Conservation (phyloP, 352 stramenopile genomes). For the Phytophthora meadii region DNA sequence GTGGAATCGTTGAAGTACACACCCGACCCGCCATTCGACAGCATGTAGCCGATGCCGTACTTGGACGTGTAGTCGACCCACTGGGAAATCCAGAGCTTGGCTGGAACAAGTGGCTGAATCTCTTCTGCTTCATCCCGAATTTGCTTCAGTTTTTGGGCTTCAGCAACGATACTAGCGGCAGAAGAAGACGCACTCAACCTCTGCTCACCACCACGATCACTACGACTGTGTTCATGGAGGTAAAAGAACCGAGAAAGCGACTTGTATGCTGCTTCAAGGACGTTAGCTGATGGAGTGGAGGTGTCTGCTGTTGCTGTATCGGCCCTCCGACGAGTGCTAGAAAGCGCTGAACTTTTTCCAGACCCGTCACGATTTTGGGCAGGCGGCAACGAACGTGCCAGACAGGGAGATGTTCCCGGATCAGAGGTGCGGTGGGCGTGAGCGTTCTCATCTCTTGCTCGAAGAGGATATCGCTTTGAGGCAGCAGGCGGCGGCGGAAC, state of each 20-base stretch:
- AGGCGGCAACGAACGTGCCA: constrained; percentile 30
- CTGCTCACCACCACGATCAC: constrained; percentile 39
- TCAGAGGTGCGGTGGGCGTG: constrained; percentile 37
- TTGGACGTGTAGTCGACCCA: constrained; percentile 99
- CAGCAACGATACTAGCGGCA: constrained; percentile 61
- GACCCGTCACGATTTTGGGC: constrained; percentile 25
- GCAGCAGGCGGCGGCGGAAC: constrained; percentile 26
- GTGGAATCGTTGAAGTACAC: constrained; percentile 99
- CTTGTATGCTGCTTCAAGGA: constrained; percentile 62
- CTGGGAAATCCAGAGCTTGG: constrained; percentile 94
- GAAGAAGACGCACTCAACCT: constrained; percentile 68
- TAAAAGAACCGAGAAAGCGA: constrained; percentile 72
- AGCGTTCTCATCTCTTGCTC: constrained; percentile 45
- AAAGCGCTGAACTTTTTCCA: constrained; percentile 10
- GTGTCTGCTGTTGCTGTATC: constrained; percentile 15
- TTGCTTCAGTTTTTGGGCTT: constrained; percentile 71
- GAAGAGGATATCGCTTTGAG: constrained; percentile 47
- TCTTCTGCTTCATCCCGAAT: constrained; percentile 61
- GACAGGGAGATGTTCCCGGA: constrained; percentile 20
- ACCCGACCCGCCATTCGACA: constrained; percentile 94
- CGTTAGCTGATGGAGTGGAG: constrained; percentile 24
- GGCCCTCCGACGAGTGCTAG: constrained; percentile 17
- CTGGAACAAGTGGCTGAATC: constrained; percentile 34
- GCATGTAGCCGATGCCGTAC: constrained; percentile 98
- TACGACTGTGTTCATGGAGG: constrained; percentile 57